phyloP scores from a whole-genome alignment of 371 early-diverging fungal species.

The Apophysomyces elegans region DNA sequence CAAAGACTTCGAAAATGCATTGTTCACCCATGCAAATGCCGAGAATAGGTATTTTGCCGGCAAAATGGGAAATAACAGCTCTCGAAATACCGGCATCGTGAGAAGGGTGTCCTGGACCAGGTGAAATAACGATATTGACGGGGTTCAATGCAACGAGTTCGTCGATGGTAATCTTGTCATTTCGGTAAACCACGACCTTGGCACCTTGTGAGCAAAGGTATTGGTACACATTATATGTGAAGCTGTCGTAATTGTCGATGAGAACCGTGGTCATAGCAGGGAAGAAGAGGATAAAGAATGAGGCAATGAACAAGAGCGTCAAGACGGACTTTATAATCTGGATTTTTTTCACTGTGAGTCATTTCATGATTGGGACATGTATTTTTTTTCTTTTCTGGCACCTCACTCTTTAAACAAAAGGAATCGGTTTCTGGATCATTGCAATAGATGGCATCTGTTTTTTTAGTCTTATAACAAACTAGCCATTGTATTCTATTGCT shows the following conservation, averaged over 20 bases:
- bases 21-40: slow-evolving; percentile 98
- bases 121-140: slow-evolving; percentile 93
- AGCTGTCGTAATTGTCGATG: slow-evolving; percentile 98
- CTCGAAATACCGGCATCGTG: slow-evolving; percentile 90
- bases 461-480: too few species aligned
- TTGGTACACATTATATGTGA: slow-evolving; percentile 98
- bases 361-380: too few species aligned
- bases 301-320: background rate
- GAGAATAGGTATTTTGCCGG: slow-evolving; percentile 94
- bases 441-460: too few species aligned
- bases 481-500: too few species aligned
- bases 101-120: slow-evolving; percentile 95
- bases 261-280: slow-evolving; percentile 75
- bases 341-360: background rate
- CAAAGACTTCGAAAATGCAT: slow-evolving; percentile 93
- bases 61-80: slow-evolving; percentile 82
- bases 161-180: slow-evolving; percentile 90
- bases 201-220: slow-evolving; percentile 90
- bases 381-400: too few species aligned
- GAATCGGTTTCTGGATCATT: too few species aligned
- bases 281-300: background rate
- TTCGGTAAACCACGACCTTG: slow-evolving; percentile 88
- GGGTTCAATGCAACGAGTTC: slow-evolving; percentile 81
- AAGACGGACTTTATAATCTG: background rate
- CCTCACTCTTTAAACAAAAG: too few species aligned